Conservation (phyloP, 202 grass and related monocot genomes). For the Bolboschoenoplectus hybrid region DNA sequence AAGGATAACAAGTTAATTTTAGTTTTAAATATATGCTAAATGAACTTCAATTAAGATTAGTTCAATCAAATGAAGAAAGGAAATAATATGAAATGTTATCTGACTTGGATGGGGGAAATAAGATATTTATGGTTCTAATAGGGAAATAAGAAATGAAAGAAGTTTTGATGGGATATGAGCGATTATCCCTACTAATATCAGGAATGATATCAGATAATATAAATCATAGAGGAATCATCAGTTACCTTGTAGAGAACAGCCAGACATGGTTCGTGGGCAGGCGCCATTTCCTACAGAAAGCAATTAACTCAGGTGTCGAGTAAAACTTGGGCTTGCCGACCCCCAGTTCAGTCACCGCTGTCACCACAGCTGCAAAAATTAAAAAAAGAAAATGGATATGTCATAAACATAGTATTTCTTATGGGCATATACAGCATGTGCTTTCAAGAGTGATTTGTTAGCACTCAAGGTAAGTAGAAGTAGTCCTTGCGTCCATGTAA, state of each 20-base stretch:
- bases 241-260: slow-evolving; percentile 92
- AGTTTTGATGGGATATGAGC: not conserved
- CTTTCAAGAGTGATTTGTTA: not conserved
- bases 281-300: slow-evolving; percentile 89
- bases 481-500: not conserved
- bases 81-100: not conserved
- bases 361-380: slow-evolving; percentile 67
- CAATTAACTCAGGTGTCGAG: slow-evolving; percentile 84
- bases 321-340: slow-evolving; percentile 91
- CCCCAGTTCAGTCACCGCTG: slow-evolving; percentile 80
- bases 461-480: not conserved
- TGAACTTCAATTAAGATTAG: not conserved
- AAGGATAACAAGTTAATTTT: not conserved
- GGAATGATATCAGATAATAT: not conserved
- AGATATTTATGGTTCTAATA: not conserved
- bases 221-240: slow-evolving; percentile 34
- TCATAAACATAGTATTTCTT: slow-evolving; percentile 21
- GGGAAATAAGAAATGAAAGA: not conserved
- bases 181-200: not conserved
- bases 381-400: slow-evolving; percentile 29
- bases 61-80: not conserved
- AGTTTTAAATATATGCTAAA: not conserved
- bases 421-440: not conserved
- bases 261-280: slow-evolving; percentile 90
- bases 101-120: not conserved